Conservation (phyloP, 2,329 filamentous ascomycete genomes). For the Epichloe sp. region DNA sequence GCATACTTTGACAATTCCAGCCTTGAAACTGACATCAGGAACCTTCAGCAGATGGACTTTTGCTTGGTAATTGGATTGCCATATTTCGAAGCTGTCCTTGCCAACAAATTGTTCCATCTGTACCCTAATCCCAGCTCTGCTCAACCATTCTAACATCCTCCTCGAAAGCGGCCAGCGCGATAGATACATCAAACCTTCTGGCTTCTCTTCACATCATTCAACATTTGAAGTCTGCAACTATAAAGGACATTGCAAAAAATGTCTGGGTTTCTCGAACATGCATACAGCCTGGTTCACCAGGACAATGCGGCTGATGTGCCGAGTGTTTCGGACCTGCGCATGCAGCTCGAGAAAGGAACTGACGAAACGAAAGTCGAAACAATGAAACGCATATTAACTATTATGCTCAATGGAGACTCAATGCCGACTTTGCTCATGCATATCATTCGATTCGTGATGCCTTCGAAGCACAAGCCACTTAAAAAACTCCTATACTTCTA, state of each 20-base stretch:
- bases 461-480: constrained; percentile 85
- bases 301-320: constrained; percentile 94
- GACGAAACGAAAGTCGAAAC: constrained; percentile 90
- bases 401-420: constrained; percentile 96
- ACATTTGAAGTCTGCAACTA: neutral
- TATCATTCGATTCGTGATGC: constrained; percentile 99
- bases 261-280: constrained; percentile 86
- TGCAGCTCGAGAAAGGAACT: constrained; percentile 83
- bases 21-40: constrained; percentile 13
- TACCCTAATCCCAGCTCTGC: neutral
- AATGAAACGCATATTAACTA: constrained; percentile 88
- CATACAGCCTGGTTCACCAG: constrained; percentile 94
- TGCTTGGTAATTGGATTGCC: neutral
- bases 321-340: constrained; percentile 78
- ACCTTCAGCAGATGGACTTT: constrained; percentile 1
- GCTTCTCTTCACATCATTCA: neutral
- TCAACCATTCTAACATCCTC: neutral
- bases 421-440: constrained; percentile 97
- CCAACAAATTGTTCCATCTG: neutral
- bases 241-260: constrained; percentile 35
- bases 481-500: constrained; percentile 99
- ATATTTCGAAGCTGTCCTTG: neutral
- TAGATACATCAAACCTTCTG: neutral
- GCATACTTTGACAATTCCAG: constrained; percentile 16
- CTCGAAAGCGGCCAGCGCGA: neutral